These are phyloP conservation scores for Botrytis paeoniae DNA, from an alignment of 2,329 filamentous ascomycete genomes.

Conservation along the genomic window DNA sequence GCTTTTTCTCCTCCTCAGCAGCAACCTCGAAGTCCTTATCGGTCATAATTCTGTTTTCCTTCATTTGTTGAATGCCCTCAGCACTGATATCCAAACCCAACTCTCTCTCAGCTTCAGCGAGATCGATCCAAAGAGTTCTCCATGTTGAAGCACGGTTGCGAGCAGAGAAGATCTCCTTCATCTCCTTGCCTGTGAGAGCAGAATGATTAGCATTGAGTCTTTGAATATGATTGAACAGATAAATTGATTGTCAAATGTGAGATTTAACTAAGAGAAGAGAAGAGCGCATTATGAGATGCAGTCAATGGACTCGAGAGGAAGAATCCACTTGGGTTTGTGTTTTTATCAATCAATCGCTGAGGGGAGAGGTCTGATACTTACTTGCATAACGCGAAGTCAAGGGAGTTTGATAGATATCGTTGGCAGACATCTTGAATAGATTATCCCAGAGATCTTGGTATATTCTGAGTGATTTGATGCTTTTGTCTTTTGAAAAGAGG, in stretches of 20 bases:
- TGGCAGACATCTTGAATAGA: slow-evolving; percentile 29
- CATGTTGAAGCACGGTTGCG: slow-evolving; percentile 54
- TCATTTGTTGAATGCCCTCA: slow-evolving; percentile 75
- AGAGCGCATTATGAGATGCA: background rate
- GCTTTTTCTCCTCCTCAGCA: slow-evolving; percentile 70
- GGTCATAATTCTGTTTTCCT: slow-evolving; percentile 67
- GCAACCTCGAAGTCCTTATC: slow-evolving; percentile 76
- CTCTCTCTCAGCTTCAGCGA: slow-evolving; percentile 79
- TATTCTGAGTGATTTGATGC: background rate
- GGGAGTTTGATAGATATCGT: slow-evolving; percentile 63
- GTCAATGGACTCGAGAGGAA: background rate
- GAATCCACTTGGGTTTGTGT: background rate
- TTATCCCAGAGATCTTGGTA: background rate
- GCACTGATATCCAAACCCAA: slow-evolving; percentile 72
- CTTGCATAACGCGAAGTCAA: slow-evolving; percentile 68
- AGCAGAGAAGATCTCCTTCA: slow-evolving; percentile 77
- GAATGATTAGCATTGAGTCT: slow-evolving; percentile 10
- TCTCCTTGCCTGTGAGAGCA: slow-evolving; percentile 46
- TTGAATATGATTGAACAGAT: background rate
- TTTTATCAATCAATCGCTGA: background rate
- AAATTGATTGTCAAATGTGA: background rate
- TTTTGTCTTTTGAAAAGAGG: background rate
- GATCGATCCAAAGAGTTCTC: slow-evolving; percentile 70
- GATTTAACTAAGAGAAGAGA: background rate
- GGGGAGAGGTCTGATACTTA: slow-evolving; percentile 22